Conservation (phyloP, 495 filamentous ascomycete genomes). For the Trichoderma virens region DNA sequence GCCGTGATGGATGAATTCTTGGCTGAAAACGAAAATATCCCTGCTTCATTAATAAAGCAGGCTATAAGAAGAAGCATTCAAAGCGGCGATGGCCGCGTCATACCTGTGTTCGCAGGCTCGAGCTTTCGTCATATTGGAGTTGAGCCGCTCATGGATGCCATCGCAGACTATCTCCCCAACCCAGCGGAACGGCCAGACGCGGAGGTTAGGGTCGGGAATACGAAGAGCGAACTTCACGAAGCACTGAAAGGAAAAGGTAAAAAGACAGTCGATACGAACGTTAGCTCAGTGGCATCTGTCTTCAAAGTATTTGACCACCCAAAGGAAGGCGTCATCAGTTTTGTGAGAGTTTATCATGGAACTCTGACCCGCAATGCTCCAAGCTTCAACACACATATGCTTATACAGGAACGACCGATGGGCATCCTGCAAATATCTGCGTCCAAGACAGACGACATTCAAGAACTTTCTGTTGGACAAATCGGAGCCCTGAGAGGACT, state of each 20-base stretch:
- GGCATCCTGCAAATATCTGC: conserved; percentile 88
- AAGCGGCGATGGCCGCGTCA: conserved; percentile 51
- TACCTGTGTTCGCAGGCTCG: conserved; percentile 86
- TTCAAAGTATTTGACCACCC: conserved; percentile 96
- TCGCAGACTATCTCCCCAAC: conserved; percentile 78
- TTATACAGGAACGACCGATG: conserved; percentile 71
- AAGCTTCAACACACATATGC: conserved; percentile 83
- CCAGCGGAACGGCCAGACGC: conserved; percentile 72
- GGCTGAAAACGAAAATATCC: conserved; percentile 65
- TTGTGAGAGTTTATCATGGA: conserved; percentile 87
- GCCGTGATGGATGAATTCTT: conserved; percentile 75
- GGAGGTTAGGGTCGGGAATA: conserved; percentile 59
- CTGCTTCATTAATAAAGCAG: conserved; percentile 54
- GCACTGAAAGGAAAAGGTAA: conserved; percentile 45
- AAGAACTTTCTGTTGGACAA: conserved; percentile 71
- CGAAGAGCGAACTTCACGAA: conserved; percentile 43
- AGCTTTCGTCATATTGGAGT: conserved; percentile 93
- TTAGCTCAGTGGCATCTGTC: conserved; percentile 75
- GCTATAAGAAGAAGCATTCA: conserved; percentile 68
- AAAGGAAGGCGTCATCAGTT: conserved; percentile 80
- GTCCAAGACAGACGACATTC: conserved; percentile 76
- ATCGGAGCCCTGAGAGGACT: conserved; percentile 95
- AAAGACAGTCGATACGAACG: conserved; percentile 36
- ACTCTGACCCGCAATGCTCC: conserved; percentile 60
- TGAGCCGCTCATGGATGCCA: conserved; percentile 81